Percentiles rank a stretch among this genome's conserved stretches.
These are phyloP conservation scores for Plasmodium gonderi DNA, from an alignment of 169 alveolate genomes.

Conservation along the genomic window DNA sequence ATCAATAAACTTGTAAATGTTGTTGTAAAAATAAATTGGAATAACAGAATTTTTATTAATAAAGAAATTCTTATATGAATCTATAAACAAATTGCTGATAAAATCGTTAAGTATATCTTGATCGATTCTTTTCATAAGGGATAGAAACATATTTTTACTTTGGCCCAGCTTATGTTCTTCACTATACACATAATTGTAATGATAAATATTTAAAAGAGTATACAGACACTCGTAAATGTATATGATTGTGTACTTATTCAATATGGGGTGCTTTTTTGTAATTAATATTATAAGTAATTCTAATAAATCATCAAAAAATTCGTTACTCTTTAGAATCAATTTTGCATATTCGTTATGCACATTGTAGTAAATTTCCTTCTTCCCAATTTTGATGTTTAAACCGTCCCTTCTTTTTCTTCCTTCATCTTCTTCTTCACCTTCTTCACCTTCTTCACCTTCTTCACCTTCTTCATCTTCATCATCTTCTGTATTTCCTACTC, in stretches of 20 bases:
- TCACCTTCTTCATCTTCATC: background rate
- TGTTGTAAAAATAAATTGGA: conserved; percentile 54
- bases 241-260: conserved; percentile 63
- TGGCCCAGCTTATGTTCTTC: background rate
- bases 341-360: conserved; percentile 65
- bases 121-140: conserved; percentile 44
- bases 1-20: conserved; percentile 63
- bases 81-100: conserved; percentile 48
- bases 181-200: conserved; percentile 4
- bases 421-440: background rate
- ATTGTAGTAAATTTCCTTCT: conserved; percentile 24
- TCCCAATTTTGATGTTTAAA: background rate
- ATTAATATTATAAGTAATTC: conserved; percentile 41
- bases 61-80: conserved; percentile 44
- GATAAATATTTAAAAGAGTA: conserved; percentile 61
- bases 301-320: conserved; percentile 54
- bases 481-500: background rate
- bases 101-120: background rate
- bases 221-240: conserved; percentile 73
- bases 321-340: conserved; percentile 30
- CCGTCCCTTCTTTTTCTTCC: background rate
- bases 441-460: background rate
- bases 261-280: conserved; percentile 68
- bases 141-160: conserved; percentile 66
- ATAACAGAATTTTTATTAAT: conserved; percentile 16